These are phyloP conservation scores for Hawksworthiomyces lignivorus DNA, from an alignment of 2,329 filamentous ascomycete genomes.

Conservation along the genomic window DNA sequence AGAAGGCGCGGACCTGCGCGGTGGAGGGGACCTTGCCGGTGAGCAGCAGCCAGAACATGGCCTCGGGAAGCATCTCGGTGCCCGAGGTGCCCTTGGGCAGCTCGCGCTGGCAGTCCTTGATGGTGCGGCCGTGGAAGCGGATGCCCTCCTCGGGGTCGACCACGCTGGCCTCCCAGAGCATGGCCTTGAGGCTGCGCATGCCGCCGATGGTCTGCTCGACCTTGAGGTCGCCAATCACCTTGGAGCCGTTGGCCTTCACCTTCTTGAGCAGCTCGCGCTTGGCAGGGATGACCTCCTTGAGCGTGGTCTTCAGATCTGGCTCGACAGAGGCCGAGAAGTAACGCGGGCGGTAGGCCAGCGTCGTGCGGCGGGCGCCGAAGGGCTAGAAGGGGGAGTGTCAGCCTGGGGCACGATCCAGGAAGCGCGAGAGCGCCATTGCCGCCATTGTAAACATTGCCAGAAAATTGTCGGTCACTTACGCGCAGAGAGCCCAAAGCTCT, in stretches of 20 bases:
- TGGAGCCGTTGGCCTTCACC: conserved; percentile 77
- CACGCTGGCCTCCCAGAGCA: conserved; percentile 98
- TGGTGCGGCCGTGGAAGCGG: conserved; percentile 93
- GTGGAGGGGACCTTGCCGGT: conserved; percentile 86
- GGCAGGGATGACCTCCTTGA: conserved; percentile 76
- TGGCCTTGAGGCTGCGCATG: conserved; percentile 95
- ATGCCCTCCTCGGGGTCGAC: conserved; percentile 96
- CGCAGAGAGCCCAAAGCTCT: conserved; percentile 14
- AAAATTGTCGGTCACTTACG: conserved; percentile 5
- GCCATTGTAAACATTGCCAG: too few relatives aligned
- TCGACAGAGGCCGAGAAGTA: conserved; percentile 69
- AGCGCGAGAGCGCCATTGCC: too few relatives aligned
- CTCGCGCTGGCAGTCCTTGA: conserved; percentile 93
- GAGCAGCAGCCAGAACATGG: conserved; percentile 98
- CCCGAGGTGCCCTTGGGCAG: conserved; percentile 87
- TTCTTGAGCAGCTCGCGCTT: conserved; percentile 92
- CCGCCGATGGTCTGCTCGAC: conserved; percentile 90
- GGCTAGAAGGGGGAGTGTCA: conserved; percentile 6
- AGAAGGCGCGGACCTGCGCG: conserved; percentile 72
- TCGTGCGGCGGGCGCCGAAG: conserved; percentile 5
- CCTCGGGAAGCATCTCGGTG: conserved; percentile 95
- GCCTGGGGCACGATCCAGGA: too few relatives aligned
- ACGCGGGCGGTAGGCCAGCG: conserved; percentile 31
- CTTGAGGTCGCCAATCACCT: conserved; percentile 85
- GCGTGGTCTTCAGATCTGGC: conserved; percentile 80